Percentiles rank a stretch among this genome's conserved stretches.
These are phyloP conservation scores for Saccharomycopsis sp. DNA, from an alignment of 805 yeast genomes.

Conservation along the genomic window DNA sequence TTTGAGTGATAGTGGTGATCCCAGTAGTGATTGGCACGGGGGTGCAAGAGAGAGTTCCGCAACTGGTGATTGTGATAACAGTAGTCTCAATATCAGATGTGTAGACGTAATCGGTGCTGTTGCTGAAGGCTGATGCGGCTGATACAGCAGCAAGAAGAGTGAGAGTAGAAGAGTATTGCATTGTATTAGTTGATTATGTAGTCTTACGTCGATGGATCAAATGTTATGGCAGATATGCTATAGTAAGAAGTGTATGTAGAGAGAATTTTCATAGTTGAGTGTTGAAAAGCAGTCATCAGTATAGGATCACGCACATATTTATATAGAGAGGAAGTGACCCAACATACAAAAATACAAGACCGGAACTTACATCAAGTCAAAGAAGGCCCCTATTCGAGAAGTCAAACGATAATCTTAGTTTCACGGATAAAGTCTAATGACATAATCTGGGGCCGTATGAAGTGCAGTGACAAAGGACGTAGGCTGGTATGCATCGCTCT, in stretches of 20 bases:
- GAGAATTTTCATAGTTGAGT: too few relatives aligned
- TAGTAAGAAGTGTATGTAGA: too few relatives aligned
- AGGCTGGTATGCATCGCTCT: too few relatives aligned
- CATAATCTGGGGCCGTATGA: neutral
- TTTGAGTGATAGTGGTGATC: slow-evolving; percentile 25
- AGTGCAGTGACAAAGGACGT: too few relatives aligned
- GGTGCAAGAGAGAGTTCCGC: slow-evolving; percentile 21
- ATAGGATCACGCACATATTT: neutral
- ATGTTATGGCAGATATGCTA: neutral
- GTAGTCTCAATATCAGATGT: slow-evolving; percentile 20
- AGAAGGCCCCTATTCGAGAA: neutral
- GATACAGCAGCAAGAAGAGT: slow-evolving; percentile 1
- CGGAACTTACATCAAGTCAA: too few relatives aligned
- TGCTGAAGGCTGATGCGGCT: slow-evolving; percentile 6
- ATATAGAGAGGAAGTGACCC: too few relatives aligned
- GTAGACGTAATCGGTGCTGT: slow-evolving; percentile 8
- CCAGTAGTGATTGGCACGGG: slow-evolving; percentile 25
- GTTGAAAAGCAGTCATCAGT: too few relatives aligned
- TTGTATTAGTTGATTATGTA: too few relatives aligned
- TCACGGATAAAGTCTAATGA: neutral
- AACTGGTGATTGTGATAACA: slow-evolving; percentile 23
- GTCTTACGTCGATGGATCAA: neutral
- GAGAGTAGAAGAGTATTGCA: slow-evolving; percentile 14
- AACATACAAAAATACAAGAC: too few relatives aligned
- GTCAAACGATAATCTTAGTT: neutral